Evolutionary conservation across 139 green algal species (phyloP).

Genomic region (Chlamydomonas incerta): DNA sequence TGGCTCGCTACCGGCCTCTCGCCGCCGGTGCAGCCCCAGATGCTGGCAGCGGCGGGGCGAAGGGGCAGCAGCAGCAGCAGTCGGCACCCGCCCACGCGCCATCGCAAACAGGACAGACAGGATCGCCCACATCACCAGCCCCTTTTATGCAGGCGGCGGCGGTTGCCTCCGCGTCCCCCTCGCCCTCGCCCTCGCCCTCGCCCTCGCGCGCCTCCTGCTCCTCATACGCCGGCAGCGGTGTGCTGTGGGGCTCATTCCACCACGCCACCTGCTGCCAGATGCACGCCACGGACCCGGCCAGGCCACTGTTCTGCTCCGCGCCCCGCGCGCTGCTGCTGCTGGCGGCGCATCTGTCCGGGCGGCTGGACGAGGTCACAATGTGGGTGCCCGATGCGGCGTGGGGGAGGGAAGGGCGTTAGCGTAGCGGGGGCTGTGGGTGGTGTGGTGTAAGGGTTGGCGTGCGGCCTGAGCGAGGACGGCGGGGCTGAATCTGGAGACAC

Average conservation of each 20-base stretch:
- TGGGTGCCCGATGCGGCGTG: not conserved
- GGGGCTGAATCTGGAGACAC: too few species aligned
- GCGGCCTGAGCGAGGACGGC: not conserved
- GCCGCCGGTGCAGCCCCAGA: too few species aligned
- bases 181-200: too few species aligned
- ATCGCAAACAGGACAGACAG: too few species aligned
- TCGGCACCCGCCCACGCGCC: too few species aligned
- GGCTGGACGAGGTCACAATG: not conserved
- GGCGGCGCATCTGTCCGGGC: not conserved
- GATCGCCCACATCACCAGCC: too few species aligned
- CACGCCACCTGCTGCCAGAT: not conserved
- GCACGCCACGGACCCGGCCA: not conserved
- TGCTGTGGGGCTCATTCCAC: slow-evolving; percentile 34
- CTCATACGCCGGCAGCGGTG: not conserved
- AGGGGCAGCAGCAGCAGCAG: not conserved
- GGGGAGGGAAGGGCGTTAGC: not conserved
- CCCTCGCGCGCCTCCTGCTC: too few species aligned
- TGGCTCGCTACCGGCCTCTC: not conserved
- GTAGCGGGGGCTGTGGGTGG: too few species aligned
- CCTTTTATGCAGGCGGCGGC: too few species aligned
- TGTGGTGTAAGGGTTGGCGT: too few species aligned
- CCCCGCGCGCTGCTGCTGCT: slow-evolving; percentile 10
- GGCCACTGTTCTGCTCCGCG: slow-evolving; percentile 21
- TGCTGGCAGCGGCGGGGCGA: too few species aligned
- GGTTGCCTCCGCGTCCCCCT: too few species aligned